A percentile compares a stretch with the other conserved stretches of the same genome.
Conservation (phyloP, 2,329 filamentous ascomycete genomes). For the Teratosphaeria gauchensis region DNA sequence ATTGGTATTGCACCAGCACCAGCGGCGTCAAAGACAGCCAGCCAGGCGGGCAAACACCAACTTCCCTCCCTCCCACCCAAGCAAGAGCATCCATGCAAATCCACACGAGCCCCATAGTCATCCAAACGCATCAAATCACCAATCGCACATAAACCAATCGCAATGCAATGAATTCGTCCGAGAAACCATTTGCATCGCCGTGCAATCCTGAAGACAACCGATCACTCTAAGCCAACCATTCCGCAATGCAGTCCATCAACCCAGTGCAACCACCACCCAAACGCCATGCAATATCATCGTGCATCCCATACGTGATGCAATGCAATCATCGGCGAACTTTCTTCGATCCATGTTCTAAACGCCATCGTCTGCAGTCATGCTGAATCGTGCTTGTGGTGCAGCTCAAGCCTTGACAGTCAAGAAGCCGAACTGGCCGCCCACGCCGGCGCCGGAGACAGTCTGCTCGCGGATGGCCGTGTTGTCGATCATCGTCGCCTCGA, state of each 20-base stretch:
- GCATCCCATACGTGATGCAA: neutral
- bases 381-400: neutral
- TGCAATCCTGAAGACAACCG: neutral
- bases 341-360: neutral
- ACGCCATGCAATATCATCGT: neutral
- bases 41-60: neutral
- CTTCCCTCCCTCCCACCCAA: neutral
- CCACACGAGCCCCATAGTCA: neutral
- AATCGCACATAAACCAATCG: neutral
- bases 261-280: neutral
- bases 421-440: constrained; percentile 75
- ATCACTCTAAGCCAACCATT: too few relatives aligned
- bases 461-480: constrained; percentile 66
- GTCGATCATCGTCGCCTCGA: constrained; percentile 67
- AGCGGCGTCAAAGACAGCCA: neutral
- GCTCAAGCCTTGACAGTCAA: constrained; percentile 13
- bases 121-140: neutral
- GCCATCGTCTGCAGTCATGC: neutral
- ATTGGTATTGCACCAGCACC: neutral
- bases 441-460: constrained; percentile 53
- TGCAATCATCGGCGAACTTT: neutral
- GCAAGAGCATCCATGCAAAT: neutral
- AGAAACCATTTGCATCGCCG: neutral
- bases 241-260: neutral
- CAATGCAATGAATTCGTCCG: neutral